Evolutionary conservation across 2,329 filamentous ascomycete species (phyloP).

Genomic region (Chaetomium globosum): DNA sequence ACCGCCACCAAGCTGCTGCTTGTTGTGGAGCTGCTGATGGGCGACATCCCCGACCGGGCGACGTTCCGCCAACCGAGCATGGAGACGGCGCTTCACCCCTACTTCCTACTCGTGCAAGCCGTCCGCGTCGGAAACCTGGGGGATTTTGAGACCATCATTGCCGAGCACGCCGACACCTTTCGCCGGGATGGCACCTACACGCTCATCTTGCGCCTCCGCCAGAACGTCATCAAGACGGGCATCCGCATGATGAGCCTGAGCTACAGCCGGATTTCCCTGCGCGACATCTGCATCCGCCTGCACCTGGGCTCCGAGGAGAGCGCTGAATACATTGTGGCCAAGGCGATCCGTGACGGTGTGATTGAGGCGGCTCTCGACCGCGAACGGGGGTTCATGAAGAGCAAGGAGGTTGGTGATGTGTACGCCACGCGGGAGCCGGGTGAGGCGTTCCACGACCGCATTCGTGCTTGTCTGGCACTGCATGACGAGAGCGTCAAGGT

Average conservation of each 20-base stretch:
- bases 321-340: conserved; percentile 98
- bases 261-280: conserved; percentile 94
- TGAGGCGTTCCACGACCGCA: conserved; percentile 97
- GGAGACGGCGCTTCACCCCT: conserved; percentile 85
- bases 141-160: conserved; percentile 86
- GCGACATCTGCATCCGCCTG: conserved; percentile 94
- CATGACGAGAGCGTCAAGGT: conserved; percentile 99
- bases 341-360: conserved; percentile 95
- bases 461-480: conserved; percentile 83
- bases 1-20: conserved; percentile 95
- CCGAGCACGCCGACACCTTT: conserved; percentile 80
- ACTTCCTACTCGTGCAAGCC: conserved; percentile 90
- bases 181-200: conserved; percentile 94
- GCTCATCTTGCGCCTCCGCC: conserved; percentile 86
- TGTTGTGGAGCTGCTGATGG: conserved; percentile 96
- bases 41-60: conserved; percentile 93
- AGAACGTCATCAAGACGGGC: conserved; percentile 99
- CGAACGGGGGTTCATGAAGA: conserved; percentile 97
- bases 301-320: conserved; percentile 95
- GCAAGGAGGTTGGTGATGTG: conserved; percentile 92
- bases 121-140: conserved; percentile 96
- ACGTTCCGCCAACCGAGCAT: conserved; percentile 88
- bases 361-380: conserved; percentile 95
- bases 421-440: conserved; percentile 95
- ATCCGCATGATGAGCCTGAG: conserved; percentile 99